Evolutionary conservation across 2,329 filamentous ascomycete genomes (phyloP).

Genomic region (Ilyonectria destructans): DNA sequence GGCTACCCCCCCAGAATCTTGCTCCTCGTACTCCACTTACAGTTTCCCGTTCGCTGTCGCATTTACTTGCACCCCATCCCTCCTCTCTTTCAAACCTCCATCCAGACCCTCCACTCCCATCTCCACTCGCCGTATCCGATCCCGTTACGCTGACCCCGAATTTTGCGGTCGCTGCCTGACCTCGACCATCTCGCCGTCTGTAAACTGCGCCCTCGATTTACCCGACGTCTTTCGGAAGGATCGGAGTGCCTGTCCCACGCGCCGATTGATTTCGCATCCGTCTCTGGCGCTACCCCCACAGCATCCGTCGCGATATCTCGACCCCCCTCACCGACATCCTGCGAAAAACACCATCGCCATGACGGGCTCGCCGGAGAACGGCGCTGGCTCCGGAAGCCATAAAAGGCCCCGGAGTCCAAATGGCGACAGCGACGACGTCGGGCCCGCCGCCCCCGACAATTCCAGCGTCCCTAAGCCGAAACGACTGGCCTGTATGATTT

Average conservation of each 20-base stretch:
- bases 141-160: slow-evolving; percentile 10
- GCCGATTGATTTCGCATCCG: slow-evolving; percentile 27
- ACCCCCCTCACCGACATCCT: slow-evolving; percentile 5
- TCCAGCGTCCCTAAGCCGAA: slow-evolving; percentile 83
- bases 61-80: slow-evolving; percentile 14
- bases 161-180: slow-evolving; percentile 8
- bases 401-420: slow-evolving; percentile 50
- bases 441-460: slow-evolving; percentile 64
- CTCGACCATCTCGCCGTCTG: slow-evolving; percentile 1
- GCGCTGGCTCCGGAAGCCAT: slow-evolving; percentile 53
- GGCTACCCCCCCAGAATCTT: slow-evolving; percentile 32
- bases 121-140: slow-evolving; percentile 4
- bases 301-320: slow-evolving; percentile 12
- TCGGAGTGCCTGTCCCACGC: slow-evolving; percentile 28
- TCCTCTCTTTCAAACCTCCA: slow-evolving; percentile 20
- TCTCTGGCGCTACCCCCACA: slow-evolving; percentile 34
- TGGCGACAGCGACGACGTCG: slow-evolving; percentile 53
- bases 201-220: not conserved
- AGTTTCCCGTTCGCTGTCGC: slow-evolving; percentile 30
- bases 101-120: slow-evolving; percentile 1
- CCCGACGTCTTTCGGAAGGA: slow-evolving; percentile 30
- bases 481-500: slow-evolving; percentile 94
- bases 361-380: slow-evolving; percentile 58
- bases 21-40: slow-evolving; percentile 34
- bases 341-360: slow-evolving; percentile 44